Evolutionary conservation across 257 asterid species (phyloP).

Genomic region (Fraxinus americana): DNA sequence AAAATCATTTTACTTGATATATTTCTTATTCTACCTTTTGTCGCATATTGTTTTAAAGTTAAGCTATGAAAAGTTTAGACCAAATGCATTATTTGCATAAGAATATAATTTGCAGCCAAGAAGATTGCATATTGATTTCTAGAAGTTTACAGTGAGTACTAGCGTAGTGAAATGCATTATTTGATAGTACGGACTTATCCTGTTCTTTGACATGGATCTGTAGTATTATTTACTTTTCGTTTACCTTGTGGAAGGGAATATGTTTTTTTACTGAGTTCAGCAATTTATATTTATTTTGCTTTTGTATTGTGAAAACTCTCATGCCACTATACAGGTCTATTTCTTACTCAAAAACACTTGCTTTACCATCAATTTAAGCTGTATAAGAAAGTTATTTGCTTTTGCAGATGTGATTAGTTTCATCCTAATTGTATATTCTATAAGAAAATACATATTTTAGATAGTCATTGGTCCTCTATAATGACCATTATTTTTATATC

Average conservation of each 20-base stretch:
- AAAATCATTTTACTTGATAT: no score
- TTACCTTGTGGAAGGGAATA: background rate
- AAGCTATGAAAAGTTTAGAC: no score
- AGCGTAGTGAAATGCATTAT: background rate
- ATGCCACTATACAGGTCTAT: no score
- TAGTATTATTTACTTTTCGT: no score
- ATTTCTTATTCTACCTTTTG: no score
- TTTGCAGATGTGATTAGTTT: background rate
- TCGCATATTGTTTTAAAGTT: no score
- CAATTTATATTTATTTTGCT: background rate
- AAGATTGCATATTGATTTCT: background rate
- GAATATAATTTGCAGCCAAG: background rate
- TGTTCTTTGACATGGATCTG: background rate
- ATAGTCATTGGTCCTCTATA: constrained; percentile 11
- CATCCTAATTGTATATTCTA: background rate
- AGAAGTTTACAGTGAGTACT: background rate
- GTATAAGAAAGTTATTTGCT: background rate
- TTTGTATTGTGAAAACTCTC: background rate
- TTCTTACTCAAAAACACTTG: background rate
- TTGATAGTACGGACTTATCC: background rate
- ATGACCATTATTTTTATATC: background rate
- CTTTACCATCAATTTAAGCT: background rate
- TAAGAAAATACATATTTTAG: background rate
- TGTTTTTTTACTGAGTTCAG: background rate
- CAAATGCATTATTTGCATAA: background rate